A percentile compares a stretch with the other conserved stretches of the same genome.
phyloP scores from a whole-genome alignment of 208 protist genomes.

The Crithidia thermophila region DNA sequence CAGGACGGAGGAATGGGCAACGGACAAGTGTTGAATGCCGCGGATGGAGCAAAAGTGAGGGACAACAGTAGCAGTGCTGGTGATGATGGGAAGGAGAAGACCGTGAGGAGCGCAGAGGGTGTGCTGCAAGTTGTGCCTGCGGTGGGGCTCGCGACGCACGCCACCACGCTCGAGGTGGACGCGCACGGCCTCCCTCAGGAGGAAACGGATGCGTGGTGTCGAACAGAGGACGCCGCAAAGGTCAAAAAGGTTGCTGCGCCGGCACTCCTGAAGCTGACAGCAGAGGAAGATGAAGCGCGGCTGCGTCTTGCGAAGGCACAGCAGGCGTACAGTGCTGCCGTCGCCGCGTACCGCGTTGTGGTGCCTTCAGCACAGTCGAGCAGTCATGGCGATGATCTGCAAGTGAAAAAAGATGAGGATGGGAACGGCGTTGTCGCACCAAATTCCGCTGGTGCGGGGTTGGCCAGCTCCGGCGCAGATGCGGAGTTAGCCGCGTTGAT shows the following conservation, averaged over 20 bases:
- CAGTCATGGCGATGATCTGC: constrained; percentile 1
- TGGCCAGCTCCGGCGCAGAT: background rate
- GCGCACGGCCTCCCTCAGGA: background rate
- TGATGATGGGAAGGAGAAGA: background rate
- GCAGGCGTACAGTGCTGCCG: constrained; percentile 28
- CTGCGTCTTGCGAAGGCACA: constrained; percentile 27
- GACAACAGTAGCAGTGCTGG: background rate
- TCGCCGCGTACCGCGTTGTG: constrained; percentile 14
- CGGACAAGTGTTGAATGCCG: no score
- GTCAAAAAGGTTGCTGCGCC: background rate
- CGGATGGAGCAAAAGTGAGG: no score
- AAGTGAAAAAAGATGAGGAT: no score
- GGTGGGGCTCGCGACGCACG: constrained; percentile 13
- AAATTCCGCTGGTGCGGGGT: background rate
- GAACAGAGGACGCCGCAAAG: background rate
- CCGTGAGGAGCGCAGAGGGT: background rate
- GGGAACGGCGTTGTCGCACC: background rate
- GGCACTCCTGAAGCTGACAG: constrained; percentile 4
- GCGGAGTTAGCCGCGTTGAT: constrained; percentile 20
- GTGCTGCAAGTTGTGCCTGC: background rate
- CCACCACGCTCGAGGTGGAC: constrained; percentile 13
- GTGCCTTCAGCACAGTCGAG: background rate
- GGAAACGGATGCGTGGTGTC: background rate
- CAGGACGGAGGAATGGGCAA: background rate
- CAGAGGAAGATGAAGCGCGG: constrained; percentile 32